Evolutionary conservation across 2,329 filamentous ascomycete species (phyloP).

Genomic region (Colletotrichum magnum): DNA sequence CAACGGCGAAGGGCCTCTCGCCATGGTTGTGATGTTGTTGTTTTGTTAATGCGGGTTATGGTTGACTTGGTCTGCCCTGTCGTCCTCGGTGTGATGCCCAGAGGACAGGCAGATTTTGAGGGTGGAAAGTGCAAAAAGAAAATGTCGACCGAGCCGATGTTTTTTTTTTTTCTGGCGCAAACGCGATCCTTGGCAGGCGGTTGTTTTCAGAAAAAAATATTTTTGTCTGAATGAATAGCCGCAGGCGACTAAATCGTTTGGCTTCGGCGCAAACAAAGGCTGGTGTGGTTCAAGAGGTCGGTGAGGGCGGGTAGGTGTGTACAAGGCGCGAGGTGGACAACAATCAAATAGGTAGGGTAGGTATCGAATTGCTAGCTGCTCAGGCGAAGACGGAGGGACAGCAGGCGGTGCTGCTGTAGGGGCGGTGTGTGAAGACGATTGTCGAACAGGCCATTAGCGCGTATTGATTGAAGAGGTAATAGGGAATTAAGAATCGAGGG

Average conservation of each 20-base stretch:
- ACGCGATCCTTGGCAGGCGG: background rate
- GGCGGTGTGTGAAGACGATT: background rate
- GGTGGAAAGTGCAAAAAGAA: background rate
- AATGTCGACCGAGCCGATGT: too few relatives aligned
- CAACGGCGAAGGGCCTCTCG: conserved; percentile 27
- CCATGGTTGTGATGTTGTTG: conserved; percentile 18
- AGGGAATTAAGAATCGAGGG: background rate
- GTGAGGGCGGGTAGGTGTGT: background rate
- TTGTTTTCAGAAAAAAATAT: conserved; percentile 1
- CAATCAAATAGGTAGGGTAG: background rate
- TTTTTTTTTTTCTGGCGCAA: too few relatives aligned
- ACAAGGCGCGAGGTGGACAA: background rate
- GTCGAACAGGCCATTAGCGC: too few relatives aligned
- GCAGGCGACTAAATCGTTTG: background rate
- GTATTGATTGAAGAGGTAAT: background rate
- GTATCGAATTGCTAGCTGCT: background rate
- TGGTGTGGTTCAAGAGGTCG: background rate
- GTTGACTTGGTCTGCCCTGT: background rate
- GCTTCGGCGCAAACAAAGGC: conserved; percentile 32
- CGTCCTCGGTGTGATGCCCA: background rate
- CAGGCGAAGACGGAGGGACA: conserved; percentile 3
- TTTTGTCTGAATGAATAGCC: background rate
- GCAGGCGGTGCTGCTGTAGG: background rate
- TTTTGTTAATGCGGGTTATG: background rate
- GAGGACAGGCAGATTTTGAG: background rate